phyloP scores from a whole-genome alignment of 495 filamentous ascomycete genomes.

The Annulohypoxylon maeteangense region DNA sequence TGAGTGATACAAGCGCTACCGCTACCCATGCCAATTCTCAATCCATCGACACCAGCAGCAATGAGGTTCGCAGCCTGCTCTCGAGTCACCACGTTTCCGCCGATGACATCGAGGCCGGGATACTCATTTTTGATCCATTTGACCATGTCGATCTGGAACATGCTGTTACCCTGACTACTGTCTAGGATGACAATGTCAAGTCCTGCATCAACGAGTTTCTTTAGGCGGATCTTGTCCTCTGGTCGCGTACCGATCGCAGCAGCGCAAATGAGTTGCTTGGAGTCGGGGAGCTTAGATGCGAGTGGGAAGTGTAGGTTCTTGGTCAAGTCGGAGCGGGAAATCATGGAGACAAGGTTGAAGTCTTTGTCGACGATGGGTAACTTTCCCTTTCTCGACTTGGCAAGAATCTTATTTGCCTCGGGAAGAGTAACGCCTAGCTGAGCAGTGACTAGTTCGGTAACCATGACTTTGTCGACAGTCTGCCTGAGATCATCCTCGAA shows the following conservation, averaged over 20 bases:
- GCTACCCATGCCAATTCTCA: conserved; percentile 98
- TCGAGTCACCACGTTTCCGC: conserved; percentile 95
- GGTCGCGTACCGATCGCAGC: conserved; percentile 95
- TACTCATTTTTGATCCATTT: conserved; percentile 89
- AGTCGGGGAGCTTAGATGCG: conserved; percentile 95
- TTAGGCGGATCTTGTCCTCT: conserved; percentile 87
- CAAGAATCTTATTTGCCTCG: conserved; percentile 93
- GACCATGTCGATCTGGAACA: conserved; percentile 98
- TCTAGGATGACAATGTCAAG: conserved; percentile 96
- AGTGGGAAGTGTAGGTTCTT: conserved; percentile 98
- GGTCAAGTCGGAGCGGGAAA: conserved; percentile 96
- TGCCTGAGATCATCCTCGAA: conserved; percentile 80
- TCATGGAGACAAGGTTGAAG: conserved; percentile 90
- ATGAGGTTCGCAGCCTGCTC: conserved; percentile 94
- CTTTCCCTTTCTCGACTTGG: conserved; percentile 98
- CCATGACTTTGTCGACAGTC: conserved; percentile 91
- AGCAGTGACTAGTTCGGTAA: conserved; percentile 93
- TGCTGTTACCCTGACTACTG: conserved; percentile 94
- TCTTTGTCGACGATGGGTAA: conserved; percentile 91
- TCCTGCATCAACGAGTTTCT: conserved; percentile 90
- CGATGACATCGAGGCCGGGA: conserved; percentile 92
- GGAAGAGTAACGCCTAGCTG: conserved; percentile 81
- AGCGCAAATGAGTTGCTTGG: conserved; percentile 96
- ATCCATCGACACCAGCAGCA: conserved; percentile 92
- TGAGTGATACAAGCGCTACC: conserved; percentile 99